Evolutionary conservation across 2,329 filamentous ascomycete species (phyloP), one percentile per base, ranked within the genome.

Genomic region (Gliomastix tumulicola): DNA sequence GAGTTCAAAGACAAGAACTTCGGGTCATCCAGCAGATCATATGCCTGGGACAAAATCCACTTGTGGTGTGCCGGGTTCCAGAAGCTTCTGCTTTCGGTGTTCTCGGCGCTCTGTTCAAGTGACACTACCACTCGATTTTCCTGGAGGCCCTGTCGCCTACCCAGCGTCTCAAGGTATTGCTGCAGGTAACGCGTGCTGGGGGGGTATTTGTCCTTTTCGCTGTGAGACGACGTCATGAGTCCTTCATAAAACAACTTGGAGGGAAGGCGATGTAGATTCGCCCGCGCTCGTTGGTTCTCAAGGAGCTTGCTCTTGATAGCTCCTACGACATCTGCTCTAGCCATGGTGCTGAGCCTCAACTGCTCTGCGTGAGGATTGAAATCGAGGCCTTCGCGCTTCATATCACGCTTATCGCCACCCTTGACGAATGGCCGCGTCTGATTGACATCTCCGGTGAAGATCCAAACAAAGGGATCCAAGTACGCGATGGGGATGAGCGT

Each of bases 361-460:
- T 63, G 59, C 8, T 52, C 46, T 1, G 50, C 47, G 30, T 53
- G 51, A 0, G 56, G 57, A 13, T 62, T 63, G 36, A 49, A 49
- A 9, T 42, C 47, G 1, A 56, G 23, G 0, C 50, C 50, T 7
- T 44, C 41, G 5, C 38, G 38, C 2, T 22, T 13, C 0, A 43
- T 43, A 6, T 47, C 47, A 0, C 41, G 42, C 10, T 34, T 41
- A 20, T 48, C 41, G 3, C 40, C 43, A 7, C 50, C 48, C 19
- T 60, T 56, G 16, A 66, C 58, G 19, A 59, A 70, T 0, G 67
- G 67, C 6, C 57, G 54, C 0, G 63, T 69, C 37, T 68, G 61
- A 2, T 63, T 57, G n/a, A 63, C 59, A 25, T 67, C 67, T 2
- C 67, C 67, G 1, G 63, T 64, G 32, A 68, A 60, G 3, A 71